Percentiles rank a stretch among this genome's conserved stretches.
Evolutionary conservation across 1,284 basidiomycete species (phyloP).

Genomic region (Melampsora americana): DNA sequence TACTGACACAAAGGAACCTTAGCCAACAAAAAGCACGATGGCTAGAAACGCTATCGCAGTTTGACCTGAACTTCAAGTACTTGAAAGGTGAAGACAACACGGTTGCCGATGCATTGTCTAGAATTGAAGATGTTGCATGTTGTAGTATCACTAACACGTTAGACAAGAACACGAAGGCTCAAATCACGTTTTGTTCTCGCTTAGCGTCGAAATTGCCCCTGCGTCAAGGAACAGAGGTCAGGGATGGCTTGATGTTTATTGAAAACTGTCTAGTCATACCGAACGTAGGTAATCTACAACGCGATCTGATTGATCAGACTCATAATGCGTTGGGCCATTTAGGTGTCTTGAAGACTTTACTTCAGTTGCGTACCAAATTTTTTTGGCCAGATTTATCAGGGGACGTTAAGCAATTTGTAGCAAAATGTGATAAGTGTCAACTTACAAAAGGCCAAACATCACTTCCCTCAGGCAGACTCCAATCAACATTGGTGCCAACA

Average conservation of each 20-base stretch:
- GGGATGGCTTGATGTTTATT: background rate
- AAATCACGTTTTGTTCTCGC: too few relatives aligned
- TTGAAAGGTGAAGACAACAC: conserved; percentile 55
- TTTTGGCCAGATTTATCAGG: background rate
- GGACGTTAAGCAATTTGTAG: background rate
- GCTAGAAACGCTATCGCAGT: conserved; percentile 56
- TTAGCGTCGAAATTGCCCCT: too few relatives aligned
- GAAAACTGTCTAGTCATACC: conserved; percentile 1
- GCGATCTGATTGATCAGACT: background rate
- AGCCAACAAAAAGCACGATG: conserved; percentile 56
- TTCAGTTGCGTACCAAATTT: background rate
- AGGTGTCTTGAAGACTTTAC: background rate
- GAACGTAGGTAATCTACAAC: too few relatives aligned
- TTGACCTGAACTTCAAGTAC: conserved; percentile 51
- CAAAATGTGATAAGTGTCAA: background rate
- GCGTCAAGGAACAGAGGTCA: too few relatives aligned
- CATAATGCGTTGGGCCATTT: background rate
- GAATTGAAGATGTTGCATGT: conserved; percentile 4
- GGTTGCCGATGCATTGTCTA: conserved; percentile 55
- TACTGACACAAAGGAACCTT: conserved; percentile 55
- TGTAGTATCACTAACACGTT: too few relatives aligned
- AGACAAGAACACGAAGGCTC: too few relatives aligned
- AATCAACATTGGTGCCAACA: background rate
- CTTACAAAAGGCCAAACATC: background rate
- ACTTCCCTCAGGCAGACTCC: background rate